These are phyloP conservation scores for Epichloe baconii DNA, from an alignment of 2,329 filamentous ascomycete species.

Conservation along the genomic window DNA sequence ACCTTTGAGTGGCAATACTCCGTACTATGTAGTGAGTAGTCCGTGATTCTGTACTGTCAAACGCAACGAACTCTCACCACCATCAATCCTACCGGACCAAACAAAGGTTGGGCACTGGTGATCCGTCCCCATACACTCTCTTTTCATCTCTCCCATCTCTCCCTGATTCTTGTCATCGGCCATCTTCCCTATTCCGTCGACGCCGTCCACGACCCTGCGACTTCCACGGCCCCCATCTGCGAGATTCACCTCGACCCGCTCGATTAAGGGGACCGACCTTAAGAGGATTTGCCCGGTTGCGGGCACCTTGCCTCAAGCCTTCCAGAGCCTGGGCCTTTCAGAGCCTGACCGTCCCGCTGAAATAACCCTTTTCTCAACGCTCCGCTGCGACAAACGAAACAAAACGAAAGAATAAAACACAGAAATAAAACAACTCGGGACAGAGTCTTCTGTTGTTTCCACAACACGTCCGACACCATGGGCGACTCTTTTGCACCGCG, in stretches of 20 bases:
- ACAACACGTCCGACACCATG: slow-evolving; percentile 29
- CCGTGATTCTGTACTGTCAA: neutral
- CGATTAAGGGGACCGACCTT: neutral
- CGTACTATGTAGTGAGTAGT: neutral
- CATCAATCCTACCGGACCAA: neutral
- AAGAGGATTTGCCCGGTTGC: neutral
- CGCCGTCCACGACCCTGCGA: neutral
- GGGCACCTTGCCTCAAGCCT: neutral
- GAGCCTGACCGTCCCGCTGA: neutral
- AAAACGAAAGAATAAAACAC: too few relatives aligned
- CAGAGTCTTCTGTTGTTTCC: neutral
- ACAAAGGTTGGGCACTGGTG: neutral
- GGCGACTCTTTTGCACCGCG: slow-evolving; percentile 50
- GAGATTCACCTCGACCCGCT: neutral
- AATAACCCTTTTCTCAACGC: neutral
- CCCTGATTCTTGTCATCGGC: neutral
- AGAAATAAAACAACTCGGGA: neutral
- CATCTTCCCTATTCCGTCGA: neutral
- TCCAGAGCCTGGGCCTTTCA: neutral
- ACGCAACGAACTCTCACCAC: neutral
- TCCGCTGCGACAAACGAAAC: neutral
- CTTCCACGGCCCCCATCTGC: neutral
- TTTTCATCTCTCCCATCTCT: neutral
- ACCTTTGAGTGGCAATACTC: neutral
- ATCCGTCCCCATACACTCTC: neutral